Base-by-base conservation (phyloP, 495 filamentous ascomycete species). In the Aspergillus ellipticus region DNA sequence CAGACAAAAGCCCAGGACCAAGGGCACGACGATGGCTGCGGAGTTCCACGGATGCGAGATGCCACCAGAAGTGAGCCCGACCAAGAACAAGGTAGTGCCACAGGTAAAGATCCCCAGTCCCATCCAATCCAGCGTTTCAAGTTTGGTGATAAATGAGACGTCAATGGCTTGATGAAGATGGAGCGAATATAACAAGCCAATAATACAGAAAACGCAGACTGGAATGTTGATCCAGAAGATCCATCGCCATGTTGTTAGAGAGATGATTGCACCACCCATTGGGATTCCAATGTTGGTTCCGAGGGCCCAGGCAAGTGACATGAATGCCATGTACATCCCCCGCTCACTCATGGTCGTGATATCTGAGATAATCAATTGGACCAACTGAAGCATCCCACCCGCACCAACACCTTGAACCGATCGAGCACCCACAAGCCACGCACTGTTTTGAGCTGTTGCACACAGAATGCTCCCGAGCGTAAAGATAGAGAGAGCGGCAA, bases 21-120 rank as follows among this genome's bases (percentile, higher is more conserved):
- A 54, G 6, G 81, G 79, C 0, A 72, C 72, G 6, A 85, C 37
- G 1, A 74, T 74, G 22, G 70, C 56, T 50, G 61, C 72, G 39
- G 63, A 72, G 8, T 63, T 51, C 81, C 79, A 83, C 8, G 66
- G 55, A 49, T 74, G 79, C 64, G 78, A 72, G 20, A 73, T 65
- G 9, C 81, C 81, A 8, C 74, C 82, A 80, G 80, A 82, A 0
- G 79, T 79, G n/a, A 83, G 66, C 0, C 78, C 78, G 6, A 84
- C 69, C 6, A 83, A 65, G 47, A 83, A 79, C 10, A 71, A 70
- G 2, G 80, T 79, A n/a, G 69, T 53, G 13, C 75, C 65, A 9
- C 60, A 73, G 15, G 76, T 71, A 62, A 81, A 82, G 24, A 28
- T 28, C 4, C 3, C 7, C 24, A 28, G 24, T 28, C 24, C 24